phyloP scores from a whole-genome alignment of 2,329 filamentous ascomycete genomes.

The Fusarium sarcochroum region DNA sequence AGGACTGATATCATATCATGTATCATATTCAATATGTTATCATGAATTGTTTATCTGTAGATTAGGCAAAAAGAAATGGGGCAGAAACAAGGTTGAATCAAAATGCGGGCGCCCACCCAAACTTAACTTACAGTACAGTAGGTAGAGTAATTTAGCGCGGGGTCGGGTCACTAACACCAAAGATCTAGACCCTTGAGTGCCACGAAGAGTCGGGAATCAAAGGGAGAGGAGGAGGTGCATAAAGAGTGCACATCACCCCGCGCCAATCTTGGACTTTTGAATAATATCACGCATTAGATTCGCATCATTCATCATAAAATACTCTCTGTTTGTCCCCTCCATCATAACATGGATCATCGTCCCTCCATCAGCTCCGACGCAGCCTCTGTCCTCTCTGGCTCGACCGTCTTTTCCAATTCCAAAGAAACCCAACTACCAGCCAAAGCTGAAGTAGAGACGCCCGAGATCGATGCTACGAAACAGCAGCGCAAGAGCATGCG shows the following conservation, averaged over 20 bases:
- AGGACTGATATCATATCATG: too few relatives aligned
- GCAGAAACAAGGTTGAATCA: constrained; percentile 25
- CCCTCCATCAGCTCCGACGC: constrained; percentile 49
- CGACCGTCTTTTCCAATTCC: constrained; percentile 51
- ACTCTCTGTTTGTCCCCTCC: neutral
- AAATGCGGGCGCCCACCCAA: constrained; percentile 16
- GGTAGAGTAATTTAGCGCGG: constrained; percentile 22
- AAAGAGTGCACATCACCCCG: neutral
- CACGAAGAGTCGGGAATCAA: neutral
- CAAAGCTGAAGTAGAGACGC: constrained; percentile 15
- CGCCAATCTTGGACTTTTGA: neutral
- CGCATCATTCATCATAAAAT: too few relatives aligned
- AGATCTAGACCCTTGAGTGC: constrained; percentile 29
- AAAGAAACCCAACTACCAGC: constrained; percentile 44
- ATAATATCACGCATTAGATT: neutral
- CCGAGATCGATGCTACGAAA: constrained; percentile 10
- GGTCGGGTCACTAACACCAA: constrained; percentile 19
- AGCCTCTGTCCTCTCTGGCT: constrained; percentile 51
- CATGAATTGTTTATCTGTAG: neutral
- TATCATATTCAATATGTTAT: too few relatives aligned
- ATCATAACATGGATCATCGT: constrained; percentile 41
- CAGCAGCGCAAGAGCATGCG: constrained; percentile 48
- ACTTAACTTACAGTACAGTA: constrained; percentile 7
- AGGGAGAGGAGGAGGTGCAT: constrained; percentile 1
- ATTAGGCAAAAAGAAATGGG: constrained; percentile 12